A percentile compares a stretch with the other conserved stretches of the same genome.
phyloP scores from a whole-genome alignment of 1,284 basidiomycete genomes.

The Sporisorium sorghi region DNA sequence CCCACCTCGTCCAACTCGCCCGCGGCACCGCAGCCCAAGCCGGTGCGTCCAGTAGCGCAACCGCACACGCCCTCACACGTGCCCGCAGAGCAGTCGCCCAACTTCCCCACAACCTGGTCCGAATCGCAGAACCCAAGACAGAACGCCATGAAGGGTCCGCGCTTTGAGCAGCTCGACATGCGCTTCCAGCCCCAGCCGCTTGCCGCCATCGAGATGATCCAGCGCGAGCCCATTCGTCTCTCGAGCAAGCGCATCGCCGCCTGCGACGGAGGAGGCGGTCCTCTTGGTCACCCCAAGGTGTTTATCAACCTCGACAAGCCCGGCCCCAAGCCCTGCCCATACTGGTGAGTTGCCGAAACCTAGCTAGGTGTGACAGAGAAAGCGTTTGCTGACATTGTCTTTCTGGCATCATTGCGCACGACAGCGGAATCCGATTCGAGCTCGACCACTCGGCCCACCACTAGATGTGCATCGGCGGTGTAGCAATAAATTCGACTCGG shows the following conservation, averaged over 20 bases:
- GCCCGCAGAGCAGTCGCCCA: constrained; percentile 57
- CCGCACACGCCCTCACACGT: constrained; percentile 57
- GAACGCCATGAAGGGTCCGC: constrained; percentile 75
- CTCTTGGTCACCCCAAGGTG: constrained; percentile 94
- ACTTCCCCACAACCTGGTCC: constrained; percentile 61
- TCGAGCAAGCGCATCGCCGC: constrained; percentile 83
- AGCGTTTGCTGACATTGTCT: constrained; percentile 1
- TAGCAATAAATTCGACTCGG: background rate
- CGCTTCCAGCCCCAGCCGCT: constrained; percentile 88
- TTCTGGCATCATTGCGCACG: background rate
- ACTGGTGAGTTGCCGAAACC: constrained; percentile 52
- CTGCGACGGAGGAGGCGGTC: constrained; percentile 90
- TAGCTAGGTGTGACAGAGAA: background rate
- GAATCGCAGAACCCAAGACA: constrained; percentile 72
- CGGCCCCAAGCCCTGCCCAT: constrained; percentile 64
- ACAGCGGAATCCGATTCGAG: constrained; percentile 57
- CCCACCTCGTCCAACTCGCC: constrained; percentile 55
- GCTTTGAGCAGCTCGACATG: constrained; percentile 91
- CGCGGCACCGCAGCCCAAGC: constrained; percentile 37
- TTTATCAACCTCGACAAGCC: constrained; percentile 85
- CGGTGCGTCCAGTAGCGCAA: constrained; percentile 51
- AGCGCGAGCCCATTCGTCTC: constrained; percentile 84
- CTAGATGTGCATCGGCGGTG: constrained; percentile 5
- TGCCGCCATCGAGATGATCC: constrained; percentile 89
- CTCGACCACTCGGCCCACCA: constrained; percentile 50